Percentiles rank a stretch among this genome's conserved stretches.
Evolutionary conservation across 2,329 filamentous ascomycete species (phyloP).

Genomic region (Monilinia polystroma): DNA sequence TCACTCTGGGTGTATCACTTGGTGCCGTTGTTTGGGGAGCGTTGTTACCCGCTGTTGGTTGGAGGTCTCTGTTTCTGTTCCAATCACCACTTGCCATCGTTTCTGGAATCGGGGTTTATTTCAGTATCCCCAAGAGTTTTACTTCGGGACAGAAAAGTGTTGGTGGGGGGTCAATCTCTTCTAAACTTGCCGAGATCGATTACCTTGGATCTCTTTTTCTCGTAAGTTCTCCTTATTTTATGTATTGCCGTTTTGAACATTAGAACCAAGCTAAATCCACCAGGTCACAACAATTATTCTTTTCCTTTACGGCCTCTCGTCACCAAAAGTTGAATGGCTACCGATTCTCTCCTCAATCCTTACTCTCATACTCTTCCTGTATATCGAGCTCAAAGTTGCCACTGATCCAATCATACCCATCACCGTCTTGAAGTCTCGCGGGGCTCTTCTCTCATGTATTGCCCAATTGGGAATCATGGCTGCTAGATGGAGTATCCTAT

Average conservation of each 20-base stretch:
- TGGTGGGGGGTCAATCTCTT: slow-evolving; percentile 42
- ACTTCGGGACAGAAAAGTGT: slow-evolving; percentile 40
- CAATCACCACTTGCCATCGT: slow-evolving; percentile 65
- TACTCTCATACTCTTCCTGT: slow-evolving; percentile 53
- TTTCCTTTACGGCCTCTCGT: slow-evolving; percentile 69
- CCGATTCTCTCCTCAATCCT: slow-evolving; percentile 60
- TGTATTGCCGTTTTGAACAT: not conserved
- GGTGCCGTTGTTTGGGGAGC: slow-evolving; percentile 70
- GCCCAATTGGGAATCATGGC: slow-evolving; percentile 78
- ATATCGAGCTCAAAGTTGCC: slow-evolving; percentile 63
- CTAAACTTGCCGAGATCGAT: slow-evolving; percentile 67
- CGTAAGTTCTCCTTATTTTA: slow-evolving; percentile 45
- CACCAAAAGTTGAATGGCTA: slow-evolving; percentile 57
- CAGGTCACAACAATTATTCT: slow-evolving; percentile 65
- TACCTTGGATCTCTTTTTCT: slow-evolving; percentile 70
- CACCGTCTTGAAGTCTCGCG: slow-evolving; percentile 65
- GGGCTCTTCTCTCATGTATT: slow-evolving; percentile 70
- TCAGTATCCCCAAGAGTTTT: slow-evolving; percentile 59
- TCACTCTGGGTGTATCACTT: slow-evolving; percentile 68
- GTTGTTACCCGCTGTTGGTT: slow-evolving; percentile 62
- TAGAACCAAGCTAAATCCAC: slow-evolving; percentile 27
- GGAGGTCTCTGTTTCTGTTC: slow-evolving; percentile 71
- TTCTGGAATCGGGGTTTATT: slow-evolving; percentile 60
- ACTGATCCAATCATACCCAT: slow-evolving; percentile 74
- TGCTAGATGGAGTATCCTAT: slow-evolving; percentile 75